These are phyloP conservation scores for Fusarium bulbicola DNA, from an alignment of 2,329 filamentous ascomycete species.

Conservation along the genomic window DNA sequence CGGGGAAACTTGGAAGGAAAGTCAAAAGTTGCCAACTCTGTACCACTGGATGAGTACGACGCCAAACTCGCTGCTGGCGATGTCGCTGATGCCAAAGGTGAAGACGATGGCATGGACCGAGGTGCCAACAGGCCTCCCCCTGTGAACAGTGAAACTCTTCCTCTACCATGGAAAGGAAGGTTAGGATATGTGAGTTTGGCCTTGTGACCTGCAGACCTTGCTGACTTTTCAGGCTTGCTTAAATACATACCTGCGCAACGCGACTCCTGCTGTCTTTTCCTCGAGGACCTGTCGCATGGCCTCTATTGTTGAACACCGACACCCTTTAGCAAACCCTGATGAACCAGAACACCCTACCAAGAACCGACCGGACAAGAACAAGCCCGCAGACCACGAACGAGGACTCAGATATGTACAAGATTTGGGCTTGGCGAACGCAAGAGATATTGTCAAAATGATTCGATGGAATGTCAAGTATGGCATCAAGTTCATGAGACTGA, in stretches of 20 bases:
- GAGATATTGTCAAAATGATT: slow-evolving; percentile 85
- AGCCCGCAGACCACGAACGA: slow-evolving; percentile 71
- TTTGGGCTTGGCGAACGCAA: slow-evolving; percentile 82
- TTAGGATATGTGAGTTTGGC: slow-evolving; percentile 78
- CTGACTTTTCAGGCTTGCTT: slow-evolving; percentile 73
- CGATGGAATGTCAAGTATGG: slow-evolving; percentile 92
- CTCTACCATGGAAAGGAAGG: slow-evolving; percentile 89
- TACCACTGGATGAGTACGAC: slow-evolving; percentile 35
- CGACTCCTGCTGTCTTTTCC: slow-evolving; percentile 86
- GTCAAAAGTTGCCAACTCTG: slow-evolving; percentile 22
- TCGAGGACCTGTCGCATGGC: slow-evolving; percentile 91
- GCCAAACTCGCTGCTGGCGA: slow-evolving; percentile 37
- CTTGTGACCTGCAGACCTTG: neutral
- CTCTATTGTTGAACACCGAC: slow-evolving; percentile 87
- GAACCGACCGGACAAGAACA: slow-evolving; percentile 81
- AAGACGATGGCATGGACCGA: slow-evolving; percentile 45
- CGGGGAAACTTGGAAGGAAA: neutral
- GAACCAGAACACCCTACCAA: slow-evolving; percentile 84
- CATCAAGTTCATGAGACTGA: slow-evolving; percentile 91
- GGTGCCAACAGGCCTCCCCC: slow-evolving; percentile 70
- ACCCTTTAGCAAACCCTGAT: slow-evolving; percentile 79
- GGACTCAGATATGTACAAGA: slow-evolving; percentile 80
- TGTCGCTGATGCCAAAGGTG: slow-evolving; percentile 25
- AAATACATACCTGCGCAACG: slow-evolving; percentile 87
- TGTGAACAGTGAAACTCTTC: slow-evolving; percentile 83